These are phyloP conservation scores for Penicillium sp. DNA, from an alignment of 2,329 filamentous ascomycete genomes.

Conservation along the genomic window DNA sequence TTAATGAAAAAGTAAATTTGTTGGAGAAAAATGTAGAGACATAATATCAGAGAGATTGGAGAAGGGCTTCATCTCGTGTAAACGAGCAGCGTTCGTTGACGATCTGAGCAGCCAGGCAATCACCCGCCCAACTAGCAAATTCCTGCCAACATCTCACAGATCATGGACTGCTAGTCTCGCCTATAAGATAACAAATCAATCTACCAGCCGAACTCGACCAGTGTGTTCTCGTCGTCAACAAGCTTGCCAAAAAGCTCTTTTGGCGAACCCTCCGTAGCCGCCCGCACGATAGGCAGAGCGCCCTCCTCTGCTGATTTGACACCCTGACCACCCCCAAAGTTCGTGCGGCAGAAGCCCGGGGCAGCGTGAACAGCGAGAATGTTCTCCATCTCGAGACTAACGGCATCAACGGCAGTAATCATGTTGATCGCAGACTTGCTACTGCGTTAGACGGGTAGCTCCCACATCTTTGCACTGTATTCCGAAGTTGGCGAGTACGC, in stretches of 20 bases:
- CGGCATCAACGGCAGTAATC: conserved; percentile 3
- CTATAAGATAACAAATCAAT: too few relatives aligned
- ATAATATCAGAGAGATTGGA: too few relatives aligned
- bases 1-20: too few relatives aligned
- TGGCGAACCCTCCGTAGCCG: neutral
- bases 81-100: too few relatives aligned
- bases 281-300: neutral
- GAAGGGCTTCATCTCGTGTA: too few relatives aligned
- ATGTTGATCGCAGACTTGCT: conserved; percentile 11
- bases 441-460: conserved; percentile 3
- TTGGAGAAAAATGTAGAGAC: too few relatives aligned
- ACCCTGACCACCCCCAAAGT: neutral
- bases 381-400: neutral
- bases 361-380: neutral
- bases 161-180: too few relatives aligned
- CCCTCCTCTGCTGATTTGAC: conserved; percentile 1
- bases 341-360: neutral
- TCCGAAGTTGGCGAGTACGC: conserved; percentile 2
- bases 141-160: too few relatives aligned
- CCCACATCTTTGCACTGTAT: conserved; percentile 1
- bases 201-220: neutral
- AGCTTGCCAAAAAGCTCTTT: neutral
- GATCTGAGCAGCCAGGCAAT: too few relatives aligned
- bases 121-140: too few relatives aligned
- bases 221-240: neutral